Evolutionary conservation across 2,329 filamentous ascomycete genomes (phyloP).

Genomic region (Claviceps citrina): DNA sequence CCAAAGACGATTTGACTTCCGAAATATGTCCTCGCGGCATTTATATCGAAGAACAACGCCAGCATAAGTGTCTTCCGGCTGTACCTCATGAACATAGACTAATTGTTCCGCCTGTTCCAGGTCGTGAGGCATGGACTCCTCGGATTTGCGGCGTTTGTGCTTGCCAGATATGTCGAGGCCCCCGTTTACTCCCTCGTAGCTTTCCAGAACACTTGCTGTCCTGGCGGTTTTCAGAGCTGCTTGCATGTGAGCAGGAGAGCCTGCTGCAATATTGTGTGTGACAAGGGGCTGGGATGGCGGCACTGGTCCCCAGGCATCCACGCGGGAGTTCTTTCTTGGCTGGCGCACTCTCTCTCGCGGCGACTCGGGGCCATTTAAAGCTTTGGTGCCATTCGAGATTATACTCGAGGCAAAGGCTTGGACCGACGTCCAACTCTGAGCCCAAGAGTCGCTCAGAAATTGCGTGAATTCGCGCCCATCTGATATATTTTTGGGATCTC

Average conservation of each 20-base stretch:
- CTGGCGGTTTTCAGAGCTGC: constrained; percentile 39
- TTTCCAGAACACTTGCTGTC: constrained; percentile 45
- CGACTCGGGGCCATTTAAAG: constrained; percentile 1
- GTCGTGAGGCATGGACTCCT: constrained; percentile 38
- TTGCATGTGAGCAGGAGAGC: constrained; percentile 37
- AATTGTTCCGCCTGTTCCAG: constrained; percentile 58
- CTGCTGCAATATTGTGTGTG: constrained; percentile 36
- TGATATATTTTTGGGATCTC: constrained; percentile 14
- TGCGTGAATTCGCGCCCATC: constrained; percentile 23
- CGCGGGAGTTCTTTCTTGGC: constrained; percentile 9
- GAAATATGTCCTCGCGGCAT: constrained; percentile 67
- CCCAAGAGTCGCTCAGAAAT: constrained; percentile 36
- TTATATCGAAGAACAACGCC: constrained; percentile 83
- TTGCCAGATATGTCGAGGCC: constrained; percentile 38
- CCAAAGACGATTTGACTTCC: constrained; percentile 88
- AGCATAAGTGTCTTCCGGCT: constrained; percentile 71
- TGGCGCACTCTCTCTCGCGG: background rate
- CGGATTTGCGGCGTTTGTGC: constrained; percentile 53
- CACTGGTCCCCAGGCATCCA: constrained; percentile 33
- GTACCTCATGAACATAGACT: constrained; percentile 80
- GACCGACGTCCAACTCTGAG: constrained; percentile 39
- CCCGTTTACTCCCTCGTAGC: constrained; percentile 43
- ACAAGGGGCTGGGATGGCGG: constrained; percentile 26
- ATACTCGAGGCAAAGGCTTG: constrained; percentile 36
- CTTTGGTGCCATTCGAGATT: constrained; percentile 15